These are phyloP conservation scores for Biscutella laevigata DNA, from an alignment of 441 rosid species.

Conservation along the genomic window DNA sequence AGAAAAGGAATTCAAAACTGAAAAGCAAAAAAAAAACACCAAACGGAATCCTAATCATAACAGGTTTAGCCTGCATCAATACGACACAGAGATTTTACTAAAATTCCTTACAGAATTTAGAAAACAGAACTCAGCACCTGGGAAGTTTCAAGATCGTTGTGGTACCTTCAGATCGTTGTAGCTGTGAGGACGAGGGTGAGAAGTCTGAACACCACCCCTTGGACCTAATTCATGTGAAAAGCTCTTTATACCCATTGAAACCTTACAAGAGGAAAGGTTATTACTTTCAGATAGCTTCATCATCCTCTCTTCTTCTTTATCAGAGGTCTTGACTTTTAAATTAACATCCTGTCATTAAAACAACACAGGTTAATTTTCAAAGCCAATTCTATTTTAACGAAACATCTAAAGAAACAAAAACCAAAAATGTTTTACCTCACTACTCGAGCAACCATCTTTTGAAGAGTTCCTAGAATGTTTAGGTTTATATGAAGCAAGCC, in stretches of 20 bases:
- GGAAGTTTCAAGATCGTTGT: not conserved
- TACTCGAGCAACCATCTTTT: constrained; percentile 29
- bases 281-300: constrained; percentile 27
- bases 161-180: constrained; percentile 59
- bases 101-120: not conserved
- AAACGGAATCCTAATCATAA: too few species aligned
- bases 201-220: constrained; percentile 48
- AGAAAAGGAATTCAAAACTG: too few species aligned
- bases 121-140: not conserved
- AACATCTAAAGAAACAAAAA: constrained; percentile 2
- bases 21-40: too few species aligned
- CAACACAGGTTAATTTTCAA: constrained; percentile 12
- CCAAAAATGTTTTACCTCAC: constrained; percentile 38
- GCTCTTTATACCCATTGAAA: constrained; percentile 57
- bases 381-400: not conserved
- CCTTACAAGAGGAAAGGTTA: constrained; percentile 29
- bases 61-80: too few species aligned
- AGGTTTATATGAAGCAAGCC: constrained; percentile 57
- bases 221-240: constrained; percentile 78
- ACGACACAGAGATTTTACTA: not conserved
- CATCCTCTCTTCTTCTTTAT: constrained; percentile 29
- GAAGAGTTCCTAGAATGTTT: constrained; percentile 29
- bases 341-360: constrained; percentile 38
- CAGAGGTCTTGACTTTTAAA: constrained; percentile 27
- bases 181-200: constrained; percentile 56